Evolutionary conservation across 768 basidiomycete species (phyloP), one percentile per base, ranked within the genome.

Genomic region (Boletus reticuloceps): DNA sequence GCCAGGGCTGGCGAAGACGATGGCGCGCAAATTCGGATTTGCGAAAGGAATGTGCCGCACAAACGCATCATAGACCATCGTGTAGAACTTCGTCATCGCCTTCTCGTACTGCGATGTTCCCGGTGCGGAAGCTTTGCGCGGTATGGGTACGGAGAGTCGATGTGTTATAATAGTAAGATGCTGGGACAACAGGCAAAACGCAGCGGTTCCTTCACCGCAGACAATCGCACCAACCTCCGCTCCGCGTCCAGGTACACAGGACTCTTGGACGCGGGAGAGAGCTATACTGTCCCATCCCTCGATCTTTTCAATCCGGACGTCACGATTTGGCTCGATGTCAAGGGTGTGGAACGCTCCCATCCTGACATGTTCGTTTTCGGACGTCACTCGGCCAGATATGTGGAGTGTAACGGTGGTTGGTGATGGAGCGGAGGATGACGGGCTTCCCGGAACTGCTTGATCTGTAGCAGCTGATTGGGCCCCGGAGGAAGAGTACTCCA

Each of bases 191-290:
- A 99, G 74, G 71, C 97, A 98, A 69, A 99, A 90, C 11, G 92
- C 88, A 1, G 97, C 97, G 3, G 84, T 86, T 19, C 97, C 97
- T 77, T 99, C 97, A 34, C 97, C 96, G 60, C 91, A 93, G 5
- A 99, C 92, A 22, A 99, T 81, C 0, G 97, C 97, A 14, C 91
- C 97, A 5, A 99, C 88, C 65, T 99, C 97, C 6, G 97, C 97
- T 0, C 97, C 96, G 61, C 89, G 78, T 25, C 96, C 97, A n/a
- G 94, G 94, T 38, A 91, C 77, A 51, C 92, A 94, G 20, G 94
- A 83, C 58, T 98, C 97, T 49, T 90, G 79, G 0, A 99, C 83
- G 19, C 96, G 79, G 29, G 84, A 80, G 14, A 88, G 69, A 2
- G 94, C 89, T 49, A 99, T 75, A 55, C 89, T 92, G 65, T 99